These are phyloP conservation scores for Eremothecium sinecaudum DNA, from an alignment of 1,139 yeast genomes.

Conservation along the genomic window DNA sequence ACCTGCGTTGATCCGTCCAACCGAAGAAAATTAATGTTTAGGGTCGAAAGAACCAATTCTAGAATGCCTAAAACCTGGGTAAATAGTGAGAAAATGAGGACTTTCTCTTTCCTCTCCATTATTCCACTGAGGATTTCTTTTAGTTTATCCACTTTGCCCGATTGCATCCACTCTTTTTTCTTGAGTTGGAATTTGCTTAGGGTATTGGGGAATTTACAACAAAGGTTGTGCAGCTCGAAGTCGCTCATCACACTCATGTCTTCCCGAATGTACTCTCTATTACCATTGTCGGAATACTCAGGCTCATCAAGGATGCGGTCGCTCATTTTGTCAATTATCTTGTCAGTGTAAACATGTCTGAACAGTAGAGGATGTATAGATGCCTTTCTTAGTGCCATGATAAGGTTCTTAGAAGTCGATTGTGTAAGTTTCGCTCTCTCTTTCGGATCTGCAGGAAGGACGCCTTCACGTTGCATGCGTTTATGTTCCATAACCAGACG, in stretches of 20 bases:
- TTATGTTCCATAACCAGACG: slow-evolving; percentile 43
- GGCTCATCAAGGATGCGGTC: slow-evolving; percentile 71
- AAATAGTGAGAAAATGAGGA: slow-evolving; percentile 79
- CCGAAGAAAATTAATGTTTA: slow-evolving; percentile 66
- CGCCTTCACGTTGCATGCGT: slow-evolving; percentile 36
- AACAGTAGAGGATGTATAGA: slow-evolving; percentile 67
- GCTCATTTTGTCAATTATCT: slow-evolving; percentile 55
- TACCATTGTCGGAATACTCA: slow-evolving; percentile 62
- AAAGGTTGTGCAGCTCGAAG: slow-evolving; percentile 69
- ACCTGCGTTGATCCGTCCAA: slow-evolving; percentile 92
- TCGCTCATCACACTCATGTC: slow-evolving; percentile 98
- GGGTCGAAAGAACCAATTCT: slow-evolving; percentile 60
- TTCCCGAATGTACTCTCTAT: slow-evolving; percentile 63
- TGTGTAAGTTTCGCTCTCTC: slow-evolving; percentile 27
- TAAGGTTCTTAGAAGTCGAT: slow-evolving; percentile 41
- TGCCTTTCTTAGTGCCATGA: slow-evolving; percentile 67
- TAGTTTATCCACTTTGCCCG: slow-evolving; percentile 67
- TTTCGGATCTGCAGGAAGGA: slow-evolving; percentile 28
- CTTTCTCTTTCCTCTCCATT: slow-evolving; percentile 55
- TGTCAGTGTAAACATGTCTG: slow-evolving; percentile 51
- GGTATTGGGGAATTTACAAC: slow-evolving; percentile 62
- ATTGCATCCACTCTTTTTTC: slow-evolving; percentile 51
- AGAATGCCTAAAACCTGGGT: slow-evolving; percentile 86
- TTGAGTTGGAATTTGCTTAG: slow-evolving; percentile 47
- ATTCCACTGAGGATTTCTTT: slow-evolving; percentile 50